Conservation (phyloP, 352 stramenopile genomes). For the Globisporangium acanthophoron region DNA sequence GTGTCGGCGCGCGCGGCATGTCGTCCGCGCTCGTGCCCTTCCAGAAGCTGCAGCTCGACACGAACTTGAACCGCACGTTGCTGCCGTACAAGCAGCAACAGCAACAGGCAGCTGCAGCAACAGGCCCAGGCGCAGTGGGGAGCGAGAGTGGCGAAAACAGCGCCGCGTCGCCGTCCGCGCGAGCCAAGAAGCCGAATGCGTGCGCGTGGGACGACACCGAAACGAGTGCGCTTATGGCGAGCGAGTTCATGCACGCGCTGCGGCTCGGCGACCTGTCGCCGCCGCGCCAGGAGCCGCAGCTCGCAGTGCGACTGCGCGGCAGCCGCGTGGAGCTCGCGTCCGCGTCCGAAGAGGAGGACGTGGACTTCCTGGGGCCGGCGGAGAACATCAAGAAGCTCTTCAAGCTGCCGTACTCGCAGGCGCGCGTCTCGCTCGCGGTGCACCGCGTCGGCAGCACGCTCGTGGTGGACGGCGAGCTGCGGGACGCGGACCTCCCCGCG, state of each 20-base stretch:
- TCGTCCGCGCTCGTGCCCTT: constrained; percentile 71
- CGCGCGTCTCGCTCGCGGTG: constrained; percentile 70
- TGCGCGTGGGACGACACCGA: constrained; percentile 26
- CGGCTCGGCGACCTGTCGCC: constrained; percentile 41
- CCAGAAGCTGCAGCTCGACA: constrained; percentile 78
- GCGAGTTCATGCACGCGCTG: constrained; percentile 71
- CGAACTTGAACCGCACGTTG: constrained; percentile 68
- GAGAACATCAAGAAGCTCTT: constrained; percentile 88
- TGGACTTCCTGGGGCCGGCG: constrained; percentile 75
- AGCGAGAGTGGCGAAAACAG: constrained; percentile 1
- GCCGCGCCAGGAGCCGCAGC: constrained; percentile 38
- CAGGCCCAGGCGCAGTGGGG: background rate
- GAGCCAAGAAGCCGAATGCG: constrained; percentile 21
- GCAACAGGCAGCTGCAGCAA: background rate
- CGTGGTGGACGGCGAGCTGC: constrained; percentile 75
- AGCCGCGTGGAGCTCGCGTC: constrained; percentile 68
- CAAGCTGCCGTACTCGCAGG: constrained; percentile 81
- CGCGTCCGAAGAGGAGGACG: constrained; percentile 52
- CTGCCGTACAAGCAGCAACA: constrained; percentile 27
- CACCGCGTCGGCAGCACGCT: constrained; percentile 75
- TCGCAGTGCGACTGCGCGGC: constrained; percentile 64
- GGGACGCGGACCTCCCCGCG: constrained; percentile 55
- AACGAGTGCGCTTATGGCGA: constrained; percentile 29
- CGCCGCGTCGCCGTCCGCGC: background rate
- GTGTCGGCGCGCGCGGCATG: constrained; percentile 2